A percentile compares a stretch with the other conserved stretches of the same genome.
Evolutionary conservation across 345 rosid genomes (phyloP).

Genomic region (Geranium rotundifolium): DNA sequence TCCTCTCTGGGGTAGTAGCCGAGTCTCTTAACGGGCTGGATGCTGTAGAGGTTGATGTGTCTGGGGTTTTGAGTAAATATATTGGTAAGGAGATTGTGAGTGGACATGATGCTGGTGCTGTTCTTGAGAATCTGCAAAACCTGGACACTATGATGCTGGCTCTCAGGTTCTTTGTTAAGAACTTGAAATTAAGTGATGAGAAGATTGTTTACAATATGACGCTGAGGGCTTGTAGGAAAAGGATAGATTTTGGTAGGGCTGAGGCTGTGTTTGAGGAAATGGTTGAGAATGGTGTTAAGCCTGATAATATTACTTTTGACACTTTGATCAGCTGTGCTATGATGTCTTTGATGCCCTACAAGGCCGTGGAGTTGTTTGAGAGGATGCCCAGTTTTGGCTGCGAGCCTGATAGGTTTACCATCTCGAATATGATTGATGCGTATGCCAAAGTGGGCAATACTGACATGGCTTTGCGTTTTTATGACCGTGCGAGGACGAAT

Average conservation of each 20-base stretch:
- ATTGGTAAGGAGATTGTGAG: conserved; percentile 39
- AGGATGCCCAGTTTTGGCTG: conserved; percentile 58
- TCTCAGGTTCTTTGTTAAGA: conserved; percentile 37
- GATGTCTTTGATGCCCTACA: conserved; percentile 37
- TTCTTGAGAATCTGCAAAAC: conserved; percentile 74
- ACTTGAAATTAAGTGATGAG: conserved; percentile 30
- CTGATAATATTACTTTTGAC: conserved; percentile 64
- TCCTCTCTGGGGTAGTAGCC: conserved; percentile 46
- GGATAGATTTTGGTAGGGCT: conserved; percentile 44
- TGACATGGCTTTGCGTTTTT: conserved; percentile 68
- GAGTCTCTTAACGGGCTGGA: conserved; percentile 43
- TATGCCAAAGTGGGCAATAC: conserved; percentile 69
- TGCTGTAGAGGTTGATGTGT: conserved; percentile 30
- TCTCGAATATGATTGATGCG: conserved; percentile 66
- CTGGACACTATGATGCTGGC: conserved; percentile 48
- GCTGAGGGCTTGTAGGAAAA: conserved; percentile 56
- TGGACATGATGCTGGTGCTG: conserved; percentile 68
- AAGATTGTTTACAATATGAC: conserved; percentile 75
- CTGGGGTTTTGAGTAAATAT: conserved; percentile 23
- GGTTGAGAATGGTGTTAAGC: conserved; percentile 55
- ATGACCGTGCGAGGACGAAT: conserved; percentile 82
- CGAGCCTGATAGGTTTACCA: conserved; percentile 58
- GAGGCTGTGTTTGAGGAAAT: conserved; percentile 71
- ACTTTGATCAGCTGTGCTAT: conserved; percentile 72
- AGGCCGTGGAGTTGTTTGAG: conserved; percentile 87